A percentile compares a stretch with the other conserved stretches of the same genome.
These are phyloP conservation scores for Didymella segeticola DNA, from an alignment of 2,329 filamentous ascomycete genomes.

Conservation along the genomic window DNA sequence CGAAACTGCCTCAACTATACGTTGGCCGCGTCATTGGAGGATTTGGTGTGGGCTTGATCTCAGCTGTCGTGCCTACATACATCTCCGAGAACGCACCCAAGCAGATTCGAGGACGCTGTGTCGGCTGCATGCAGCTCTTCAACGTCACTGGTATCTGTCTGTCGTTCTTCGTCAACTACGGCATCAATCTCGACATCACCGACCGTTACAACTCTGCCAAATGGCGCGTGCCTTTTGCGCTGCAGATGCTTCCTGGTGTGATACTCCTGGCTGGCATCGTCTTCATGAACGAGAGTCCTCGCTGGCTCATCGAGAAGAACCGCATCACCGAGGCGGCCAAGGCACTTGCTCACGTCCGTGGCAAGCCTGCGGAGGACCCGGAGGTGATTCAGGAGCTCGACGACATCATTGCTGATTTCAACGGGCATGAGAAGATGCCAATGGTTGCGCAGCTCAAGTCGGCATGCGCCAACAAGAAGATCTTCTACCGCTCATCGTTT, in stretches of 20 bases:
- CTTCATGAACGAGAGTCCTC: slow-evolving; percentile 60
- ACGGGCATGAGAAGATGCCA: slow-evolving; percentile 52
- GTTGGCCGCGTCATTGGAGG: slow-evolving; percentile 54
- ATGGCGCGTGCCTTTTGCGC: slow-evolving; percentile 61
- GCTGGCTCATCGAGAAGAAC: slow-evolving; percentile 63
- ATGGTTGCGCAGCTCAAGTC: slow-evolving; percentile 49
- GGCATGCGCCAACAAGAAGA: slow-evolving; percentile 47
- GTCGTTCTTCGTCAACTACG: slow-evolving; percentile 62
- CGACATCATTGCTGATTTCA: slow-evolving; percentile 52
- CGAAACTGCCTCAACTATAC: slow-evolving; percentile 52
- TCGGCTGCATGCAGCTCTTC: slow-evolving; percentile 50
- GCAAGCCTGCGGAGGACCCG: slow-evolving; percentile 43
- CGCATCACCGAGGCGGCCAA: slow-evolving; percentile 53
- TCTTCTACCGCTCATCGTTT: slow-evolving; percentile 52
- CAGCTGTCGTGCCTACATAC: slow-evolving; percentile 53
- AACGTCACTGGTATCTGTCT: slow-evolving; percentile 57
- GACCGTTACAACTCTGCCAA: slow-evolving; percentile 52
- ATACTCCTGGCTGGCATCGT: slow-evolving; percentile 58
- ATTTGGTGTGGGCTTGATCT: slow-evolving; percentile 53
- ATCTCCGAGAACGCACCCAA: slow-evolving; percentile 56
- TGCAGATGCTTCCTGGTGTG: slow-evolving; percentile 60
- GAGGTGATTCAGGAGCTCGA: slow-evolving; percentile 51
- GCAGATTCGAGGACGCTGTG: slow-evolving; percentile 48
- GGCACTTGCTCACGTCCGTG: slow-evolving; percentile 50
- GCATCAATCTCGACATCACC: slow-evolving; percentile 55